Base-by-base conservation (phyloP, 352 stramenopile species). In the Poterioochromonas sp. region DNA sequence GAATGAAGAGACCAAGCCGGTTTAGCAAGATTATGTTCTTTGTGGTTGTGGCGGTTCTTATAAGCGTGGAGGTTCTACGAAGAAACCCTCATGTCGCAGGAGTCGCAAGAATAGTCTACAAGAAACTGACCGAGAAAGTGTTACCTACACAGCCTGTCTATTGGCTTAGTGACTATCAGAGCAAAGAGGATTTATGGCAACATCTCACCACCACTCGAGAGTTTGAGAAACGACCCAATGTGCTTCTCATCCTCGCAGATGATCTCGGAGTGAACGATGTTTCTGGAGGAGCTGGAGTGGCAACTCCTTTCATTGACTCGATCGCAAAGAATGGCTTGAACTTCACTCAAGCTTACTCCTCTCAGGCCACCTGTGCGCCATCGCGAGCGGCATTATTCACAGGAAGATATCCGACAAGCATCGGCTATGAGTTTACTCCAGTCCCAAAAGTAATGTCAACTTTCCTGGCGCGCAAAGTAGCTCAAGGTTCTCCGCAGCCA, bases 241-340 rank as follows among this genome's bases (percentile, higher is more conserved):
- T 74, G 1, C 1, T 74, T 18, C 39, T 74, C n/a, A 74, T 74
- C 53, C 1, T 74, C 8, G 65, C 41, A 15, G 65, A 74, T 54
- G 65, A 74, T 34, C 29, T 74, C 8, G 65, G 65, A 34, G 5
- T 74, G 1, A 74, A 74, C 53, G 65, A 74, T 34, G 15, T 74
- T 8, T 58, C 39, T 12, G 37, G n/a, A 34, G 20, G 32, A 39
- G 20, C 5, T 54, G 65, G 37, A 53, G 65, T 39, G 3, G n/a
- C 20, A 35, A 74, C 65, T 40, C 65, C 65, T 37, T 11, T 54
- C 40, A 74, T 74, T n/a, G 43, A 74, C 32, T 74, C 65, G 15
- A 51, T 74, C 18, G 5, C 11, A 1, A 3, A 58, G n/a, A 51
- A 74, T 54, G 65, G 65, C 5, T 5, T 35, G 29, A 54, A 29